Conservation (phyloP, 768 basidiomycete species). For the Baorangia bicolor region DNA sequence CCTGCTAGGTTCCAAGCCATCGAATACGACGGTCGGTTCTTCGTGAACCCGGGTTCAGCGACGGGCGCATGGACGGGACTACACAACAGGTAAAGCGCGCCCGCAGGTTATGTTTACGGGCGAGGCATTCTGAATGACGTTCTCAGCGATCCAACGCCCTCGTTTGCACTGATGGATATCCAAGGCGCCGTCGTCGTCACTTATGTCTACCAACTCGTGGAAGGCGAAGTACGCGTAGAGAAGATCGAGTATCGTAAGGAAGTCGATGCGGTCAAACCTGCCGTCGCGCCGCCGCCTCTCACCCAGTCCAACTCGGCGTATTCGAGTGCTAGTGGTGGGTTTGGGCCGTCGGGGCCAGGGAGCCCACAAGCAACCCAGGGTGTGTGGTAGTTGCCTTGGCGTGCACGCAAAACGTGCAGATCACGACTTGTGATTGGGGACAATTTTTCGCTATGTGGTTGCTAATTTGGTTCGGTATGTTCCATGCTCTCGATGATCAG, state of each 20-base stretch:
- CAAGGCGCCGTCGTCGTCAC: constrained; percentile 97
- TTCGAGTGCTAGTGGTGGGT: constrained; percentile 26
- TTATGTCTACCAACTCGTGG: constrained; percentile 94
- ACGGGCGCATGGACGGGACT: constrained; percentile 90
- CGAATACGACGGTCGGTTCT: constrained; percentile 89
- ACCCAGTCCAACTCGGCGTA: constrained; percentile 34
- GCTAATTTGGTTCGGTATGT: neutral
- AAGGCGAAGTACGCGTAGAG: constrained; percentile 91
- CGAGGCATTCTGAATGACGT: neutral
- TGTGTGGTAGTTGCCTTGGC: constrained; percentile 23
- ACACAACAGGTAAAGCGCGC: constrained; percentile 7
- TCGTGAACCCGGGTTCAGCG: constrained; percentile 93
- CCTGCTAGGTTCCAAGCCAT: constrained; percentile 82
- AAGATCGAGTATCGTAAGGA: constrained; percentile 85
- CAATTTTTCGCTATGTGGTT: neutral
- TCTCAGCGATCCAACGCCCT: constrained; percentile 79
- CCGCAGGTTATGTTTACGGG: neutral
- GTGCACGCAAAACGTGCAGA: neutral
- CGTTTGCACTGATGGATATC: constrained; percentile 96
- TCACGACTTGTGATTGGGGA: neutral
- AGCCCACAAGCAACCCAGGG: constrained; percentile 28
- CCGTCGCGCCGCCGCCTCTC: constrained; percentile 13
- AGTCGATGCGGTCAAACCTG: constrained; percentile 38
- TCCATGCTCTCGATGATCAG: neutral
- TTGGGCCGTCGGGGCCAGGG: constrained; percentile 20